Evolutionary conservation across 371 early-diverging fungal genomes (phyloP).

Genomic region (Capillidium rhysosporum): DNA sequence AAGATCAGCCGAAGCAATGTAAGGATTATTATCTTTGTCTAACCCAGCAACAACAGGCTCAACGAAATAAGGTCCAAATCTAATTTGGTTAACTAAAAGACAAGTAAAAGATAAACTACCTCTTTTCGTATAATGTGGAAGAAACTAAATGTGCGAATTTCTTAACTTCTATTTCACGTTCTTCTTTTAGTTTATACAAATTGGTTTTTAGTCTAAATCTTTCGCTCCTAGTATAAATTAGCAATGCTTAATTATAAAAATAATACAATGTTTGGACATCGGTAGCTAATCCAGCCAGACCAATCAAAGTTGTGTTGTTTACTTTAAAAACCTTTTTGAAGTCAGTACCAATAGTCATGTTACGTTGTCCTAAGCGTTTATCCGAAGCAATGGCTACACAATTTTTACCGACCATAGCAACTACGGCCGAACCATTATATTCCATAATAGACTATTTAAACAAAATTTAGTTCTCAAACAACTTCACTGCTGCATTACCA

Average conservation of each 20-base stretch:
- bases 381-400: conserved; percentile 98
- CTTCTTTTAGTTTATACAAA: conserved; percentile 93
- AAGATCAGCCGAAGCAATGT: conserved; percentile 90
- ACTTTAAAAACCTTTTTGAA: conserved; percentile 87
- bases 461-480: too few species aligned
- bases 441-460: conserved; percentile 47
- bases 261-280: conserved; percentile 91
- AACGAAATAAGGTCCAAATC: conserved; percentile 94
- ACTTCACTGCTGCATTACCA: too few species aligned
- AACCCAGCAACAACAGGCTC: conserved; percentile 95
- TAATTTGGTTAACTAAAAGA: conserved; percentile 10
- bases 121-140: conserved; percentile 91
- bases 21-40: conserved; percentile 77
- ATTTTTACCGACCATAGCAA: conserved; percentile 97
- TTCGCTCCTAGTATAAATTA: conserved; percentile 34
- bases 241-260: background rate
- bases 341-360: conserved; percentile 81
- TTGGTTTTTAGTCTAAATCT: conserved; percentile 86
- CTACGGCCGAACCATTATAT: conserved; percentile 88
- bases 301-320: conserved; percentile 72
- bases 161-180: conserved; percentile 89
- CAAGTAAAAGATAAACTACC: conserved; percentile 21
- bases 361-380: conserved; percentile 78
- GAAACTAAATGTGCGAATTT: conserved; percentile 90
- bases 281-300: conserved; percentile 91